A percentile compares a stretch with the other conserved stretches of the same genome.
Evolutionary conservation across 257 asterid species (phyloP).

Genomic region (Mentha longifolia): DNA sequence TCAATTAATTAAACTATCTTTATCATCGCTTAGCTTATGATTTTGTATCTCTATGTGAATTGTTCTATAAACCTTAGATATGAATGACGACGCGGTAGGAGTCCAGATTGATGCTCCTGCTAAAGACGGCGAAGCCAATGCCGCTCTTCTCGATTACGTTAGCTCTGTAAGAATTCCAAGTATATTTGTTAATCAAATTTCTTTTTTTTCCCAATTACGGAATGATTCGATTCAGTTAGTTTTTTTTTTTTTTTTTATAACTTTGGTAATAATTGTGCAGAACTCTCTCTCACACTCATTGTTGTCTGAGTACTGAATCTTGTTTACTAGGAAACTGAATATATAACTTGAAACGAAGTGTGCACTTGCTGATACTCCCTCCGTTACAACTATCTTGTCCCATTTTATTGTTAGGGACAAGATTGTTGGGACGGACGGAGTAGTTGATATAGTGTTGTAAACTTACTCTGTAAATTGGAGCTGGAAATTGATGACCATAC

Average conservation of each 20-base stretch:
- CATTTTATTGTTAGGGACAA: no score
- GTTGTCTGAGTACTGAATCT: background rate
- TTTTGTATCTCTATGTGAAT: background rate
- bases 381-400: no score
- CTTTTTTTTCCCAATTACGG: background rate
- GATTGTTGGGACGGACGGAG: no score
- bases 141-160: conserved; percentile 86
- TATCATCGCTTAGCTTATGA: background rate
- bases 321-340: background rate
- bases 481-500: background rate
- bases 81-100: conserved; percentile 79
- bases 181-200: conserved; percentile 2
- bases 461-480: background rate
- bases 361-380: background rate
- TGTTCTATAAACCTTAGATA: conserved; percentile 44
- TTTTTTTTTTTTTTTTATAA: background rate
- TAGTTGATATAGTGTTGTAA: background rate
- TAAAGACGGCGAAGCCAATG: conserved; percentile 96
- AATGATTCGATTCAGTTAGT: background rate
- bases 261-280: background rate
- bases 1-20: conserved; percentile 23
- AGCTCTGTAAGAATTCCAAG: conserved; percentile 54
- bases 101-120: conserved; percentile 99
- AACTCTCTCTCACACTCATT: background rate
- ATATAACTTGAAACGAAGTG: background rate